phyloP scores from a whole-genome alignment of 1,284 basidiomycete genomes.

The Ustilago nuda region DNA sequence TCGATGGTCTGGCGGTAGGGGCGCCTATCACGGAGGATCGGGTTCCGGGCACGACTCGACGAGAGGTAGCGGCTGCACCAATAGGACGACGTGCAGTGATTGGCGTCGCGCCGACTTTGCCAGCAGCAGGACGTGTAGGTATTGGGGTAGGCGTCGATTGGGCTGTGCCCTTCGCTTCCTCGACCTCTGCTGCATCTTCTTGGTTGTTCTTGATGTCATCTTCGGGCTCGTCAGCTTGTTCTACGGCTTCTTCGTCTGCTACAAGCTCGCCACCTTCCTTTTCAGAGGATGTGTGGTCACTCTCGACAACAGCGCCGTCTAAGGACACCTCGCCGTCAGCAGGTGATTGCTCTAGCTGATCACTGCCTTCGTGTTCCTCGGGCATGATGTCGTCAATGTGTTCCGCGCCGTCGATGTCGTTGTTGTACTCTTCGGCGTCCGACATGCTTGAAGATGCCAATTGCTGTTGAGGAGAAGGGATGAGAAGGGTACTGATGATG shows the following conservation, averaged over 20 bases:
- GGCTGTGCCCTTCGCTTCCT: conserved; percentile 14
- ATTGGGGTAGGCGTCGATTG: conserved; percentile 22
- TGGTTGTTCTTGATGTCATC: conserved; percentile 15
- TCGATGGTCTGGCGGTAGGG: conserved; percentile 11
- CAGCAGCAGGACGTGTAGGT: background rate
- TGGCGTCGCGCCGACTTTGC: conserved; percentile 12
- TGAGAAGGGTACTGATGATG: background rate
- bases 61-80: conserved; percentile 15
- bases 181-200: conserved; percentile 3
- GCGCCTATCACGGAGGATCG: conserved; percentile 33
- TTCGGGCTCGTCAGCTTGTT: conserved; percentile 3
- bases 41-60: conserved; percentile 23
- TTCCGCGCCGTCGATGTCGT: conserved; percentile 8
- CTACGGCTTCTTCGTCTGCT: conserved; percentile 12
- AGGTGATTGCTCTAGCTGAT: conserved; percentile 14
- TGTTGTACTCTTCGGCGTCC: conserved; percentile 20
- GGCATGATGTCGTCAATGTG: conserved; percentile 11
- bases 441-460: conserved; percentile 17
- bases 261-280: conserved; percentile 40
- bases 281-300: conserved; percentile 41
- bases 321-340: conserved; percentile 18
- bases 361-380: conserved; percentile 13
- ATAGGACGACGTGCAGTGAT: conserved; percentile 2
- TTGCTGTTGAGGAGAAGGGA: background rate
- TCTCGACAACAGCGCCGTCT: conserved; percentile 24